These are phyloP conservation scores for Aspergillus tanneri DNA, from an alignment of 2,329 filamentous ascomycete species.

Conservation along the genomic window DNA sequence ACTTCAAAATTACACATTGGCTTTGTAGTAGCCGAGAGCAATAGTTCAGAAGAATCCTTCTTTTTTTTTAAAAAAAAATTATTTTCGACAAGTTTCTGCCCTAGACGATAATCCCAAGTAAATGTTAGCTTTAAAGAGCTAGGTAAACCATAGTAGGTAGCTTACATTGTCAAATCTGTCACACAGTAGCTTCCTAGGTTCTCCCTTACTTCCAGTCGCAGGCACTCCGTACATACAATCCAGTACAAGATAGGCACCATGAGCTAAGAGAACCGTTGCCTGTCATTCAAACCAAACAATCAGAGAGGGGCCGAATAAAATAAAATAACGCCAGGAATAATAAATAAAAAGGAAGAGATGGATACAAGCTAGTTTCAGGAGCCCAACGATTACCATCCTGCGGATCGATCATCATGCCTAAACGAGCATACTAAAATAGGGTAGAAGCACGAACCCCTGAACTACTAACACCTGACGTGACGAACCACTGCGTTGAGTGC, in stretches of 20 bases:
- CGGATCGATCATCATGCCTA: not conserved
- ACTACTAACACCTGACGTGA: slow-evolving; percentile 17
- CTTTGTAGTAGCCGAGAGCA: not conserved
- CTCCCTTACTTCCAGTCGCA: not conserved
- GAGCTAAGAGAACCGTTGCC: not conserved
- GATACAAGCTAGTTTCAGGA: too few relatives aligned
- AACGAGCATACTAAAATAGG: slow-evolving; percentile 10
- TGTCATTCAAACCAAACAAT: too few relatives aligned
- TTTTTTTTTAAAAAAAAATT: too few relatives aligned
- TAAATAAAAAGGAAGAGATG: too few relatives aligned
- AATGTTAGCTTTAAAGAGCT: not conserved
- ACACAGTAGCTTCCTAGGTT: not conserved
- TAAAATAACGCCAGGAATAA: too few relatives aligned
- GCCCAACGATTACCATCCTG: not conserved
- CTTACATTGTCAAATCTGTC: slow-evolving; percentile 7
- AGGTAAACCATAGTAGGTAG: not conserved
- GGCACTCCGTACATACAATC: not conserved
- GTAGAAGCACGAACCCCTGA: slow-evolving; percentile 23
- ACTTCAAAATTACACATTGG: not conserved
- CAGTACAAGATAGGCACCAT: not conserved
- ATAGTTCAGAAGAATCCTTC: not conserved
- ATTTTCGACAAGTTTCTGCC: not conserved
- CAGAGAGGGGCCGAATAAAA: too few relatives aligned
- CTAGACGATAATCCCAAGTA: not conserved
- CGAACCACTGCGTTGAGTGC: slow-evolving; percentile 11